Conservation (phyloP, 768 basidiomycete species). For the Macrolepiota fuliginosa region DNA sequence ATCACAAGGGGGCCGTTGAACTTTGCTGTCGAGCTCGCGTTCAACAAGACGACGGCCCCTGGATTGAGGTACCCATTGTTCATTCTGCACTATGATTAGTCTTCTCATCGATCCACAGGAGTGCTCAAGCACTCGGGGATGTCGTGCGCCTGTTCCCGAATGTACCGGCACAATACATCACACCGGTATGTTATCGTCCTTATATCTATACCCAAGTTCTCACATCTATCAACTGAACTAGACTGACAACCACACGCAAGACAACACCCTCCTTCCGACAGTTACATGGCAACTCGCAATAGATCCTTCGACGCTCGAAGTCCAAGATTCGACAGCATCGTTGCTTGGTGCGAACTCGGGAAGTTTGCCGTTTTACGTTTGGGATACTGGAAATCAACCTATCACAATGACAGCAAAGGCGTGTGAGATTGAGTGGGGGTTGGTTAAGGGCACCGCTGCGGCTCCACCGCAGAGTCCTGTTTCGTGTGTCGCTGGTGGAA, state of each 20-base stretch:
- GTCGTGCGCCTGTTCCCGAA: conserved; percentile 33
- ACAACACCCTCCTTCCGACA: conserved; percentile 36
- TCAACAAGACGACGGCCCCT: conserved; percentile 31
- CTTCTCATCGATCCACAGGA: conserved; percentile 21
- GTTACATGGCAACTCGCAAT: conserved; percentile 37
- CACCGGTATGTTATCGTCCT: conserved; percentile 25
- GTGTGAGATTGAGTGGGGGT: conserved; percentile 37
- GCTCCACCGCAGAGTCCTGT: conserved; percentile 34
- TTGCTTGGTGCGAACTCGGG: conserved; percentile 15
- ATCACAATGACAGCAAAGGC: conserved; percentile 37
- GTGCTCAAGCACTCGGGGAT: conserved; percentile 33
- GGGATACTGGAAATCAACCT: conserved; percentile 37
- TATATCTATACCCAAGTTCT: not conserved
- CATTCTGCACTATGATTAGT: not conserved
- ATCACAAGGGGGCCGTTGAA: conserved; percentile 35
- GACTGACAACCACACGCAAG: conserved; percentile 38
- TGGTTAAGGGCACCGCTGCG: conserved; percentile 30
- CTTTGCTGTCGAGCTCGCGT: conserved; percentile 34
- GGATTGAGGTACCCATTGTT: conserved; percentile 27
- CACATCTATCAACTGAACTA: conserved; percentile 10
- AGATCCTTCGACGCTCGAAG: conserved; percentile 32
- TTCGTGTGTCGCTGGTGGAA: conserved; percentile 23
- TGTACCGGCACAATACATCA: conserved; percentile 32
- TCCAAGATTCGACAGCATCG: conserved; percentile 27
- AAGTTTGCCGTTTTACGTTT: conserved; percentile 34